Percentiles rank a stretch among this genome's conserved stretches.
These are phyloP conservation scores for Ajuga reptans DNA, from an alignment of 305 asterid species.

Conservation along the genomic window DNA sequence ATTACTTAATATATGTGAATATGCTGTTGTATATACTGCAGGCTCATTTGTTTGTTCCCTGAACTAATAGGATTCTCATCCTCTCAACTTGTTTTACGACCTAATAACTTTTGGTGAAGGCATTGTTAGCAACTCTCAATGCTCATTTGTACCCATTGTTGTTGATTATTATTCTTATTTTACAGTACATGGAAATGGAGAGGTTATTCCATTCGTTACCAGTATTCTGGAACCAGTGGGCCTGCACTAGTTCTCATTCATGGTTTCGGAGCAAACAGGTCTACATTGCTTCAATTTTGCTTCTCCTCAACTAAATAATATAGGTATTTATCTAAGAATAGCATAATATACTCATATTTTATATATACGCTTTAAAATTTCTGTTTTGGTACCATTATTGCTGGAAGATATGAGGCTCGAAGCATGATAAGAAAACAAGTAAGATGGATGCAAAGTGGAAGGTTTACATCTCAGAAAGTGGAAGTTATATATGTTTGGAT, in stretches of 20 bases:
- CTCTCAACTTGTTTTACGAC: not conserved
- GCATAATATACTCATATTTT: constrained; percentile 5
- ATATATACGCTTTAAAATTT: not conserved
- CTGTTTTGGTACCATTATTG: not conserved
- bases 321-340: constrained; percentile 44
- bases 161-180: not conserved
- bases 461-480: not conserved
- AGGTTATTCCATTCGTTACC: constrained; percentile 74
- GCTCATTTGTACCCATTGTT: constrained; percentile 6
- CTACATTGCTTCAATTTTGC: constrained; percentile 51
- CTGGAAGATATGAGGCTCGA: not conserved
- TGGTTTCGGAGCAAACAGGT: constrained; percentile 99
- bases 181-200: constrained; percentile 82
- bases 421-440: not conserved
- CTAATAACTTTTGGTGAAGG: not conserved
- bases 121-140: not conserved
- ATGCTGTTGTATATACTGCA: not conserved
- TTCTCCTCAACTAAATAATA: constrained; percentile 53
- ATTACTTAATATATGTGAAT: not conserved
- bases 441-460: not conserved
- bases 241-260: constrained; percentile 81
- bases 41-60: not conserved
- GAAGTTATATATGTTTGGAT: not conserved
- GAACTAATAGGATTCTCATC: not conserved
- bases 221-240: constrained; percentile 61